These are phyloP conservation scores for Pseudopyrenochaeta lycopersici DNA, from an alignment of 2,329 filamentous ascomycete genomes.

Conservation along the genomic window DNA sequence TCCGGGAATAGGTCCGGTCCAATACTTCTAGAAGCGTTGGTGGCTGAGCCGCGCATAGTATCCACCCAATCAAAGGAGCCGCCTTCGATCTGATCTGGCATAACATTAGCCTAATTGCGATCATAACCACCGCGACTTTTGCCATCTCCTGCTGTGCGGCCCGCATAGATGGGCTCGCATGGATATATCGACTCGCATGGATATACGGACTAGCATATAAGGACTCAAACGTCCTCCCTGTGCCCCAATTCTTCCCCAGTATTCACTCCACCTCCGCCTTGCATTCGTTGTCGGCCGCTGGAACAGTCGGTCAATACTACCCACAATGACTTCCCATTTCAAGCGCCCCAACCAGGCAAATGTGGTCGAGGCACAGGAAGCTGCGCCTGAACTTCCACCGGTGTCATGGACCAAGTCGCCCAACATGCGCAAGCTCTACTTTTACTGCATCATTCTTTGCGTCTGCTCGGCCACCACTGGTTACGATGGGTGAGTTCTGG, in stretches of 20 bases:
- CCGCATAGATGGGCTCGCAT: slow-evolving; percentile 14
- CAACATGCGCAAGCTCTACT: slow-evolving; percentile 65
- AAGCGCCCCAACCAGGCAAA: slow-evolving; percentile 16
- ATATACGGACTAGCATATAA: slow-evolving; percentile 20
- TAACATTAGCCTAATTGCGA: slow-evolving; percentile 24
- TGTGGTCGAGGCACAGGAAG: slow-evolving; percentile 24
- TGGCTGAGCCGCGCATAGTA: slow-evolving; percentile 16
- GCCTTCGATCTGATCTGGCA: slow-evolving; percentile 15
- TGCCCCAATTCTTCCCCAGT: slow-evolving; percentile 23
- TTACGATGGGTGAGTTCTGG: slow-evolving; percentile 60
- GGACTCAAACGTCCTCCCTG: slow-evolving; percentile 10
- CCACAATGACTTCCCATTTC: slow-evolving; percentile 19
- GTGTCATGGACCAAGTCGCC: slow-evolving; percentile 61
- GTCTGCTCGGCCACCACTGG: slow-evolving; percentile 66
- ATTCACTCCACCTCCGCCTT: slow-evolving; percentile 6
- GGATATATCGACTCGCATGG: slow-evolving; percentile 10
- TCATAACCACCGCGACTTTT: slow-evolving; percentile 18
- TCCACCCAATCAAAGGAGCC: slow-evolving; percentile 13
- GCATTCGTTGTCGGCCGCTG: no score
- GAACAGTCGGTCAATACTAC: slow-evolving; percentile 12
- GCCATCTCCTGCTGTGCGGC: slow-evolving; percentile 22
- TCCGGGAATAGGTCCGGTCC: slow-evolving; percentile 15
- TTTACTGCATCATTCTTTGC: slow-evolving; percentile 60
- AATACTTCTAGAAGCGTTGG: slow-evolving; percentile 23
- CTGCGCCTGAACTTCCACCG: slow-evolving; percentile 15